Evolutionary conservation across 73 alveolate species (phyloP).

Genomic region (Paramecium sonneborni): DNA sequence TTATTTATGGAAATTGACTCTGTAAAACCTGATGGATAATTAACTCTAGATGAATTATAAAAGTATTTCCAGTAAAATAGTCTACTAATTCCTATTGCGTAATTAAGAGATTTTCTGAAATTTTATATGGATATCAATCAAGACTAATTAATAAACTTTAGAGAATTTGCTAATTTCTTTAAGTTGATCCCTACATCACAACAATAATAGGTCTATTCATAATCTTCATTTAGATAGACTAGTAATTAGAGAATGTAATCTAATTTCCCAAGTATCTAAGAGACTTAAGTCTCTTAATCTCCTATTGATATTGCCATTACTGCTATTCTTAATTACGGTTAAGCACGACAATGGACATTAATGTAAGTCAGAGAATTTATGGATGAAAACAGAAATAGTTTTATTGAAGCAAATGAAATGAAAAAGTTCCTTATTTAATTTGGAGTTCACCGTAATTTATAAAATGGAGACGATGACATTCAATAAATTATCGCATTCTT

Average conservation of each 20-base stretch:
- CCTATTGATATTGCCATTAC: conserved; percentile 6
- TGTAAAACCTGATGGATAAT: neutral
- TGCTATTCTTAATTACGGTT: conserved; percentile 5
- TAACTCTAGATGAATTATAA: neutral
- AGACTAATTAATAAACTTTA: neutral
- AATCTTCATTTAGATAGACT: neutral
- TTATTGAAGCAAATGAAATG: neutral
- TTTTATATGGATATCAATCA: neutral
- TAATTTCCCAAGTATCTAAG: neutral
- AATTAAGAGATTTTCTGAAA: neutral
- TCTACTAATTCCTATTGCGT: neutral
- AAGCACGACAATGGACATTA: neutral
- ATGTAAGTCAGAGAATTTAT: conserved; percentile 58
- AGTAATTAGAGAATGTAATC: neutral
- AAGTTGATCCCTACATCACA: neutral
- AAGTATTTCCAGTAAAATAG: neutral
- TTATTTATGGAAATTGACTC: conserved; percentile 9
- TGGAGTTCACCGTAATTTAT: neutral
- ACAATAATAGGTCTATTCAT: neutral
- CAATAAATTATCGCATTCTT: neutral
- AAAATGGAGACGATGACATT: neutral
- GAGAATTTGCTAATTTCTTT: neutral
- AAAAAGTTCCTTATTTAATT: neutral
- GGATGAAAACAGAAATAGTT: conserved; percentile 54
- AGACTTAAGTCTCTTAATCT: neutral